phyloP scores from a whole-genome alignment of 2,329 filamentous ascomycete genomes.

The Drechslerella stenobrocha region DNA sequence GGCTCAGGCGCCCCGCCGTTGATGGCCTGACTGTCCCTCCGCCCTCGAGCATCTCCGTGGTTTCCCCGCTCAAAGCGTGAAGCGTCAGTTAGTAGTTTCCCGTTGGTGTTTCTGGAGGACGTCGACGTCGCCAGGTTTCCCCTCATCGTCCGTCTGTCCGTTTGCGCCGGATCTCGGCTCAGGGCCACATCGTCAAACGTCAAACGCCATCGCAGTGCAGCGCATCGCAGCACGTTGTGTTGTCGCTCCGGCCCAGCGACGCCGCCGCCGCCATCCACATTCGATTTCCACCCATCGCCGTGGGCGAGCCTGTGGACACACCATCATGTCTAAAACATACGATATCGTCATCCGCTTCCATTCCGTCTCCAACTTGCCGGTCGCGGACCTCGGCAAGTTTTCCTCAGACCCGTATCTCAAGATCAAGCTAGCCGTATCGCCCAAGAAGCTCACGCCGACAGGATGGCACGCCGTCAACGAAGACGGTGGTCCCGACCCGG shows the following conservation, averaged over 20 bases:
- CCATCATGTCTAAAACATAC: constrained; percentile 24
- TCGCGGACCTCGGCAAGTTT: constrained; percentile 45
- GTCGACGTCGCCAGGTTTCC: no score
- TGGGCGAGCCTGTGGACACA: neutral
- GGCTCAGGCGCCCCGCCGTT: neutral
- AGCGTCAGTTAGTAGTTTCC: no score
- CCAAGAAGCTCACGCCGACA: constrained; percentile 24
- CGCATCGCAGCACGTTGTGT: neutral
- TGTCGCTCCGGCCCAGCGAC: neutral
- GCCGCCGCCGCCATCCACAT: neutral
- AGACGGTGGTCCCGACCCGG: constrained; percentile 29
- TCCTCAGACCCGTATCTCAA: constrained; percentile 45
- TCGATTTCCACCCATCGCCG: no score
- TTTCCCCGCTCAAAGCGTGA: no score
- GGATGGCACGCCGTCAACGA: constrained; percentile 43
- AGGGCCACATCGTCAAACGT: neutral
- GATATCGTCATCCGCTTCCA: constrained; percentile 44
- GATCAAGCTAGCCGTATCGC: constrained; percentile 36
- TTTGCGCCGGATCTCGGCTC: no score
- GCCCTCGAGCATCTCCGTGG: no score
- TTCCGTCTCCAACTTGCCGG: constrained; percentile 42
- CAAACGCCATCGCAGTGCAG: neutral
- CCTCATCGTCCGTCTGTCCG: no score
- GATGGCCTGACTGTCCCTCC: no score
- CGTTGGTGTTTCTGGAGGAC: no score